These are phyloP conservation scores for Colletotrichum lentis DNA, from an alignment of 2,329 filamentous ascomycete genomes.

Conservation along the genomic window DNA sequence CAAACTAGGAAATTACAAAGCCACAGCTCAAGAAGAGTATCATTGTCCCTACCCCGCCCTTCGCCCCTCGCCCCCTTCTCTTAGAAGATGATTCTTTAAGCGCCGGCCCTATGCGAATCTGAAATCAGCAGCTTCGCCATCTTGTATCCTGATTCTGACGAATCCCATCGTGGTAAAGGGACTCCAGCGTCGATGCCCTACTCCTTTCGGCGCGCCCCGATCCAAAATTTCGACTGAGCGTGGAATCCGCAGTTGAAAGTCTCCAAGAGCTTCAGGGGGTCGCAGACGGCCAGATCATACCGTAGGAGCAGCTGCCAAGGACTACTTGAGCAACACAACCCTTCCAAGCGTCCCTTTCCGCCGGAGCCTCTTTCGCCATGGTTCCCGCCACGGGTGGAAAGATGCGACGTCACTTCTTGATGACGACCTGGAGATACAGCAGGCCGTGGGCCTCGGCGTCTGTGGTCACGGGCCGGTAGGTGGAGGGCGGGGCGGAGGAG, in stretches of 20 bases:
- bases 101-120: neutral
- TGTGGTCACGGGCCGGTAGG: conserved; percentile 42
- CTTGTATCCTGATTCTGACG: neutral
- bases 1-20: neutral
- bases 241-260: conserved; percentile 46
- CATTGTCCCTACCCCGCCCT: too few relatives aligned
- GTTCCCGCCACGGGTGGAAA: conserved; percentile 48
- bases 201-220: conserved; percentile 16
- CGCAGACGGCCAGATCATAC: conserved; percentile 46
- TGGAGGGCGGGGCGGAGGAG: conserved; percentile 43
- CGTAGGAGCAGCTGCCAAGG: conserved; percentile 42
- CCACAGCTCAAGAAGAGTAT: neutral
- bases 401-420: conserved; percentile 57
- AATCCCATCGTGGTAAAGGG: too few relatives aligned
- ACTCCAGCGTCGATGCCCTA: neutral
- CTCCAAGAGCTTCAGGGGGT: conserved; percentile 46
- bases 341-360: conserved; percentile 23
- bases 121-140: neutral
- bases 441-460: conserved; percentile 49
- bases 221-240: conserved; percentile 45
- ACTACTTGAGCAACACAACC: conserved; percentile 26
- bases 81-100: too few relatives aligned
- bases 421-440: conserved; percentile 58
- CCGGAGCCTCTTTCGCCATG: conserved; percentile 44
- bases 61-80: too few relatives aligned